Conservation (phyloP, 805 yeast genomes). For the Kluyveromyces starmeri region DNA sequence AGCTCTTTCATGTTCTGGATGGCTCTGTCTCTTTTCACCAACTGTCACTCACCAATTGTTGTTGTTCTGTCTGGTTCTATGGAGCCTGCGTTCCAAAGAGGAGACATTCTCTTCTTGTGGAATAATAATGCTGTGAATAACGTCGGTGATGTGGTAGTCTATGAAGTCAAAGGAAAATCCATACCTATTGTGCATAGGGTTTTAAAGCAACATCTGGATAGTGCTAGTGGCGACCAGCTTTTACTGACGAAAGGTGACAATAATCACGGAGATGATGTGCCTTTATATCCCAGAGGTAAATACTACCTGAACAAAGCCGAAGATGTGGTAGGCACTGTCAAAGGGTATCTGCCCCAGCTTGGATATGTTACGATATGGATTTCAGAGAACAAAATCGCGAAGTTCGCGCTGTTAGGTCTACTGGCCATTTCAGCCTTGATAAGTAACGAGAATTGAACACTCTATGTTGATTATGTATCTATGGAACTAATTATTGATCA, state of each 20-base stretch:
- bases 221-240: slow-evolving; percentile 42
- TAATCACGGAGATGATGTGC: slow-evolving; percentile 84
- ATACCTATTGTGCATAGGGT: slow-evolving; percentile 98
- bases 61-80: slow-evolving; percentile 96
- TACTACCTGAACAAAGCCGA: slow-evolving; percentile 63
- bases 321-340: slow-evolving; percentile 87
- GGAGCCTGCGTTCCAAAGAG: slow-evolving; percentile 99
- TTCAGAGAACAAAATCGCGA: slow-evolving; percentile 80
- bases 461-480: too few relatives aligned
- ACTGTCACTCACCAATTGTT: slow-evolving; percentile 88
- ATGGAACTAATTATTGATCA: too few relatives aligned
- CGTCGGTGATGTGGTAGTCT: slow-evolving; percentile 93
- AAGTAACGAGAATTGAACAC: slow-evolving; percentile 41
- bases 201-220: slow-evolving; percentile 60
- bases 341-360: slow-evolving; percentile 78
- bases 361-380: slow-evolving; percentile 89
- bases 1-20: slow-evolving; percentile 93
- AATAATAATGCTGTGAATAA: slow-evolving; percentile 58
- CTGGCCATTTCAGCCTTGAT: slow-evolving; percentile 64
- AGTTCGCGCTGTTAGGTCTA: slow-evolving; percentile 65
- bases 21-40: slow-evolving; percentile 61
- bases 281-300: slow-evolving; percentile 70
- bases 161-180: slow-evolving; percentile 64
- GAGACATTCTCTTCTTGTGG: slow-evolving; percentile 88
- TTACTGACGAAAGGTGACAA: slow-evolving; percentile 94